A percentile compares a stretch with the other conserved stretches of the same genome.
These are phyloP conservation scores for Trichocomaceae sp. DNA, from an alignment of 2,329 filamentous ascomycete species.

Conservation along the genomic window DNA sequence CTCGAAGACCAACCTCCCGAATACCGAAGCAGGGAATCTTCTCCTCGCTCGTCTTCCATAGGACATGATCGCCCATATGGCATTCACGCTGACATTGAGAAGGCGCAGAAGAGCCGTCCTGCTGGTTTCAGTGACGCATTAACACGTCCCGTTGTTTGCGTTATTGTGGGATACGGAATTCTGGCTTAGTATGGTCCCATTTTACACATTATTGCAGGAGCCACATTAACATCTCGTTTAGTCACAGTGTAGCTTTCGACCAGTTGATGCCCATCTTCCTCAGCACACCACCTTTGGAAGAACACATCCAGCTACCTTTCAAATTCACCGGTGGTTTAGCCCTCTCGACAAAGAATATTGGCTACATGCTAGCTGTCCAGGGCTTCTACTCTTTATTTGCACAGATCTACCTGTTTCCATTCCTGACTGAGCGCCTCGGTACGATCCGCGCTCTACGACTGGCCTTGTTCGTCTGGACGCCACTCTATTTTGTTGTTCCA, in stretches of 20 bases:
- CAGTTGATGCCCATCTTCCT: slow-evolving; percentile 89
- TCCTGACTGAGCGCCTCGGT: slow-evolving; percentile 67
- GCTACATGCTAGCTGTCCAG: slow-evolving; percentile 80
- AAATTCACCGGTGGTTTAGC: slow-evolving; percentile 83
- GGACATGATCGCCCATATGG: slow-evolving; percentile 25
- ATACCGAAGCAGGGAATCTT: slow-evolving; percentile 56
- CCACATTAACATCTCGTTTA: slow-evolving; percentile 36
- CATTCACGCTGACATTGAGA: slow-evolving; percentile 35
- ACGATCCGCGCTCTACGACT: slow-evolving; percentile 75
- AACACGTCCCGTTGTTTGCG: slow-evolving; percentile 75
- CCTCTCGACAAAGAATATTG: slow-evolving; percentile 74
- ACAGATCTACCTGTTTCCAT: slow-evolving; percentile 77
- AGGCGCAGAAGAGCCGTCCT: slow-evolving; percentile 36
- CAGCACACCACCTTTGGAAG: slow-evolving; percentile 56
- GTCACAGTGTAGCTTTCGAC: slow-evolving; percentile 95
- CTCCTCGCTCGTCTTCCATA: slow-evolving; percentile 42
- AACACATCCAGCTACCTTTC: slow-evolving; percentile 63
- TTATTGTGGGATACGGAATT: slow-evolving; percentile 85
- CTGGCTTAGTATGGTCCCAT: slow-evolving; percentile 76
- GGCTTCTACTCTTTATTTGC: slow-evolving; percentile 84
- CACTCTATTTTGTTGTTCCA: slow-evolving; percentile 79
- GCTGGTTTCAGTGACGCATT: slow-evolving; percentile 57
- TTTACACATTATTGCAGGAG: slow-evolving; percentile 18
- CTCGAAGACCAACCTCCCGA: slow-evolving; percentile 58
- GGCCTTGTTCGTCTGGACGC: slow-evolving; percentile 73